These are phyloP conservation scores for Bruguiera sexangula DNA, from an alignment of 345 rosid genomes.

Conservation along the genomic window DNA sequence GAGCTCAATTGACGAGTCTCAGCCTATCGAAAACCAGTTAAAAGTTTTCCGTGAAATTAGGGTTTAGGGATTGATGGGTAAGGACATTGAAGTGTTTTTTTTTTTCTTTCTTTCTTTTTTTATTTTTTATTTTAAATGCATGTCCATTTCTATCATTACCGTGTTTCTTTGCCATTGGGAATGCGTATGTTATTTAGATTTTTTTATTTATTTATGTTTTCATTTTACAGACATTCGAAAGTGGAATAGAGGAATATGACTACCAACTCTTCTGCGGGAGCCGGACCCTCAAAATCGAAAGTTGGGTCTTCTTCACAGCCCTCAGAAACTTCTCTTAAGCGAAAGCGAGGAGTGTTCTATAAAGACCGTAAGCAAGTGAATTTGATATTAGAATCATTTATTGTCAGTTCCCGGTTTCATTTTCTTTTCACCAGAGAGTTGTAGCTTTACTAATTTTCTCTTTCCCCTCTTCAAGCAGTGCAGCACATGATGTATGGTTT, in stretches of 20 bases:
- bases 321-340: constrained; percentile 63
- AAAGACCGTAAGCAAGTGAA: constrained; percentile 63
- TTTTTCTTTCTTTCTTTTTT: no score
- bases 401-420: background rate
- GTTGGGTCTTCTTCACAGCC: constrained; percentile 61
- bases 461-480: constrained; percentile 37
- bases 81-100: no score
- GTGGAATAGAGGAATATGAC: constrained; percentile 12
- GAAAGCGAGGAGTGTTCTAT: constrained; percentile 76
- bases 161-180: no score
- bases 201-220: no score
- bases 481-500: constrained; percentile 98
- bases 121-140: no score
- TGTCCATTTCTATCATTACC: no score
- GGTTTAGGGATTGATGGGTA: no score
- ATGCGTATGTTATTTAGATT: no score
- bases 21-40: no score
- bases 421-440: background rate
- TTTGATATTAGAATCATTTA: no score
- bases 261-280: constrained; percentile 30
- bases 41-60: no score
- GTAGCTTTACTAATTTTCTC: background rate
- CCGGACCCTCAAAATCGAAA: constrained; percentile 53
- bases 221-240: background rate
- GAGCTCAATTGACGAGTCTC: no score